Base-by-base conservation (phyloP, 2,329 filamentous ascomycete genomes). In the Aspergillus sp. region DNA sequence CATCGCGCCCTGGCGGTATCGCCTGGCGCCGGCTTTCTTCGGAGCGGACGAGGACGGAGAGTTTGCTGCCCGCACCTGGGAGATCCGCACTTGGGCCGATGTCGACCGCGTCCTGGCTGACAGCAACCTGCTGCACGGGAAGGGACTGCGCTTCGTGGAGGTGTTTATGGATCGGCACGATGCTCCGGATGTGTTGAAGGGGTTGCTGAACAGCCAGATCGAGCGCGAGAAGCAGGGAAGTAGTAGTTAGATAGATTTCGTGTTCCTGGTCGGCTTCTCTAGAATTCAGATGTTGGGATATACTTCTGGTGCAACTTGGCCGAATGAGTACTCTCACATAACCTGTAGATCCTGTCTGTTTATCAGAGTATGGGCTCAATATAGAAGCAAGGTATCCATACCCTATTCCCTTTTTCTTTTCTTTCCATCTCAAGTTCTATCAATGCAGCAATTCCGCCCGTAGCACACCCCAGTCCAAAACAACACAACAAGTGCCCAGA, bases 1-100 rank as follows among this genome's bases (percentile, higher is more conserved):
- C 17, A 60, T 68, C n/a, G 57, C 62, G 8, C 51, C 58, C 0
- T 75, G 71, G 72, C 55, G 66, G 29, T 68, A 75, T 35, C 59
- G 67, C 5, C 55, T 67, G 28, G 67, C 68, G 4, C 60, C 67
- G 1, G 52, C 48, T 8, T 66, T 71, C 35, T 72, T 73, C 30
- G 69, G 69, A 0, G 66, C 64, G 1, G 13, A 52, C 10, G 42
- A 47, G 5, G 47, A 55, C 14, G 47, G 52, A 8, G 52, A 61
- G 13, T 35, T 39, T 6, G 58, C 59, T 12, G 53, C 58, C 0
- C 61, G 60, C 29, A 66, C 60, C 2, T 61, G 53, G 8, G 47
- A 52, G 16, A 67, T 60, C 3, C 55, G 50, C 34, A 72, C 63
- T 0, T 68, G 64, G 39, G 65, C 58, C 0, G 67, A 74, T 37